These are phyloP conservation scores for Termitomyces sp. DNA, from an alignment of 768 basidiomycete genomes.

Conservation along the genomic window DNA sequence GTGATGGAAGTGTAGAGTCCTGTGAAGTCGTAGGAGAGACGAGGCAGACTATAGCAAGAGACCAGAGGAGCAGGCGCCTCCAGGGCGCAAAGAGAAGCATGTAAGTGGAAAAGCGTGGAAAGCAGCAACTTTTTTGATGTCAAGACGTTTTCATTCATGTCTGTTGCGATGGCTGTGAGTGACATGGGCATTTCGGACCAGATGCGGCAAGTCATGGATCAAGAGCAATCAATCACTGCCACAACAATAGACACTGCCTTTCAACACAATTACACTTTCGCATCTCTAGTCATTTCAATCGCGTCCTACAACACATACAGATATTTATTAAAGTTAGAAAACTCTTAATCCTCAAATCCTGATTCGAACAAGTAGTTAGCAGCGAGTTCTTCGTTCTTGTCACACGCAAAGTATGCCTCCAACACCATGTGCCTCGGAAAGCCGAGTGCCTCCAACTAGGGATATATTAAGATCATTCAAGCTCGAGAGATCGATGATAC, in stretches of 20 bases:
- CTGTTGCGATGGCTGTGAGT: neutral
- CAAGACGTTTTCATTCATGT: neutral
- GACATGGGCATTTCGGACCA: neutral
- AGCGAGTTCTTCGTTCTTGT: conserved; percentile 94
- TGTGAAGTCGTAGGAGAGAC: conserved; percentile 9
- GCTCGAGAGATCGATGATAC: conserved; percentile 21
- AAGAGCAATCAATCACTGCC: neutral
- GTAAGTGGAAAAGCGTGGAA: neutral
- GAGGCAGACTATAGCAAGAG: conserved; percentile 10
- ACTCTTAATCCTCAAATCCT: conserved; percentile 45
- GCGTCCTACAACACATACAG: neutral
- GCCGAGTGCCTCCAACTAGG: conserved; percentile 79
- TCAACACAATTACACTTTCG: neutral
- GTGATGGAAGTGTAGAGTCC: conserved; percentile 15
- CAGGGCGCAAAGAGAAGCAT: neutral
- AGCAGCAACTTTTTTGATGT: neutral
- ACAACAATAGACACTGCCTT: no score
- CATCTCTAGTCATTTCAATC: neutral
- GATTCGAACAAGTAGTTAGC: conserved; percentile 90
- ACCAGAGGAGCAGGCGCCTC: neutral
- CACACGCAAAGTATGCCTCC: conserved; percentile 92
- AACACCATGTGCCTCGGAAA: conserved; percentile 79
- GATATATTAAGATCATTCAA: neutral
- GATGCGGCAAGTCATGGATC: neutral
- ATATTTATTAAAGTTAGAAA: neutral